Base-by-base conservation (phyloP, 176 grass and related monocot genomes). In the Phoenix roebelenii region DNA sequence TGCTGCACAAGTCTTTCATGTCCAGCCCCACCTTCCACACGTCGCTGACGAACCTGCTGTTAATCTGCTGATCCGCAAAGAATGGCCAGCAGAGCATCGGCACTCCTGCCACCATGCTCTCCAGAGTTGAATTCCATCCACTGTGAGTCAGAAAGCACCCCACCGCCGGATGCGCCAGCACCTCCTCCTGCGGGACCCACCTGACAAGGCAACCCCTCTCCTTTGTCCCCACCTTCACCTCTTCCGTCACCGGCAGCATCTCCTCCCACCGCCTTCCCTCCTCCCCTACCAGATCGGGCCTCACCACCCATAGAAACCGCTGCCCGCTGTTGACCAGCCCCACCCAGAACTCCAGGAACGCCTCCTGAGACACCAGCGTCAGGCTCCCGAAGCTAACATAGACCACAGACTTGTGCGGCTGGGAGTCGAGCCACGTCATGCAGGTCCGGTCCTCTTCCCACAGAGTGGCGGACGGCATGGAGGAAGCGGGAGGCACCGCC, bases 331-430 rank as follows among this genome's bases (percentile, higher is more conserved):
- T 22, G 4, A 35, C 60, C 17, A 63, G n/a, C 3, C 60, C 60
- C 18, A 18, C 12, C 5, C 30, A 29, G 30, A 63, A 48, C 60
- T 63, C 60, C 1, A 14, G 0, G 7, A 63, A 12, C 3, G 4
- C 30, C 12, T 22, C 7, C 9, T 7, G 12, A 14, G 60, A 48
- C 10, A 63, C 9, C 18, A 48, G 18, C 12, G 18, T 2, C 4
- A 63, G 9, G 60, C 60, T 63, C 1, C 60, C 60, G 32, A 63
- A 63, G 60, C 22, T 63, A 1, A 63, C 60, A 22, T 63, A 63
- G 10, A 63, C 14, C 18, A 63, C 60, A 15, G 60, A 63, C 60
- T 63, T 63, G 7, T 63, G 35, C 15, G 5, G 1, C 15, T 28
- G 24, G 26, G 58, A 14, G 9, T 44, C 35, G 0, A 44, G 35